Evolutionary conservation across 257 asterid genomes (phyloP).

Genomic region (Nicotiana tomentosiformis): DNA sequence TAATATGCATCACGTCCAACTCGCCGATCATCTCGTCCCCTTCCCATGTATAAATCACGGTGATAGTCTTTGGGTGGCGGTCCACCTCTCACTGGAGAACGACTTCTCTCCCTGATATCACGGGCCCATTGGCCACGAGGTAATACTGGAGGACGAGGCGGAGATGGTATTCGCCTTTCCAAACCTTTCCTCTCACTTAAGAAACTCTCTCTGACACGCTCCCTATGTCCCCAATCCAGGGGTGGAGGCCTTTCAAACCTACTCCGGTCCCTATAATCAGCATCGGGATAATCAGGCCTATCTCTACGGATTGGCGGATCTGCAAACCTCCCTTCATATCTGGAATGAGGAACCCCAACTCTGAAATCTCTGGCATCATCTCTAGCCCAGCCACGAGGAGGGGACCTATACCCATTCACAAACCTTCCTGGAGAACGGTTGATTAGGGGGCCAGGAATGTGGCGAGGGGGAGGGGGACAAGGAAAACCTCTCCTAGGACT

Average conservation of each 20-base stretch:
- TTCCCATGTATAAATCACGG: conserved; percentile 39
- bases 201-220: conserved; percentile 51
- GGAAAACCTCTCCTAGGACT: conserved; percentile 64
- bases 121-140: conserved; percentile 62
- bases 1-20: conserved; percentile 46
- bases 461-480: conserved; percentile 41
- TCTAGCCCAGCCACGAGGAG: conserved; percentile 77
- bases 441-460: conserved; percentile 37
- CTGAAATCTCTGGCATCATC: conserved; percentile 59
- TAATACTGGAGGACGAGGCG: conserved; percentile 35
- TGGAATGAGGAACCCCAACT: conserved; percentile 44
- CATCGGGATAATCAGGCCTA: conserved; percentile 40
- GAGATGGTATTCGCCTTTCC: conserved; percentile 49
- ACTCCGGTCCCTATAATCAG: conserved; percentile 43
- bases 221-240: conserved; percentile 57
- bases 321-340: conserved; percentile 55
- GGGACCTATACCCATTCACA: conserved; percentile 54
- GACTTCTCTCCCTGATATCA: conserved; percentile 59
- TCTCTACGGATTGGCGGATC: conserved; percentile 47
- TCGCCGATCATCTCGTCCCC: conserved; percentile 58
- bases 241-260: conserved; percentile 50
- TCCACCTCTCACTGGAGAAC: conserved; percentile 63
- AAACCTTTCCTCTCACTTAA: conserved; percentile 46
- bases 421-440: conserved; percentile 55
- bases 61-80: conserved; percentile 42